phyloP scores from a whole-genome alignment of 345 rosid species.

The Toxicodendron radicans region DNA sequence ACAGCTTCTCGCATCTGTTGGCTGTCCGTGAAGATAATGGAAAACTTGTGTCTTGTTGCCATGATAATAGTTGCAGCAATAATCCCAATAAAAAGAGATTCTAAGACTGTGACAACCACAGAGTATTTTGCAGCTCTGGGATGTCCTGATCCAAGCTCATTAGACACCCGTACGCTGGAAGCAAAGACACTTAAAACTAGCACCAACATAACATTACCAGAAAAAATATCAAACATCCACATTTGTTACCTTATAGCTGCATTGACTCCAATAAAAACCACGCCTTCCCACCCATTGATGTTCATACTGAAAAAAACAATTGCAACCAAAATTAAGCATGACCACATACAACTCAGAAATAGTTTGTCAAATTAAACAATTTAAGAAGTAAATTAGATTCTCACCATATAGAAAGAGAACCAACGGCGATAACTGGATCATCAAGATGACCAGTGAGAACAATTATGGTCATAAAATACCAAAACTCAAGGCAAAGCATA shows the following conservation, averaged over 20 bases:
- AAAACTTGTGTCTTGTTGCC: slow-evolving; percentile 53
- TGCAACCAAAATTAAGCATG: neutral
- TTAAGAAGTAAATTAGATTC: neutral
- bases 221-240: neutral
- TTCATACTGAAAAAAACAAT: slow-evolving; percentile 68
- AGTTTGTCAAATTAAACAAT: no score
- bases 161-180: slow-evolving; percentile 75
- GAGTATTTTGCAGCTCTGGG: slow-evolving; percentile 90
- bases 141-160: slow-evolving; percentile 88
- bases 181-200: neutral
- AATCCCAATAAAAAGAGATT: slow-evolving; percentile 73
- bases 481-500: slow-evolving; percentile 95
- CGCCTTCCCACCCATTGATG: slow-evolving; percentile 98
- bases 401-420: slow-evolving; percentile 92
- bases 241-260: slow-evolving; percentile 76
- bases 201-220: neutral
- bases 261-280: slow-evolving; percentile 87
- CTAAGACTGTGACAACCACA: slow-evolving; percentile 47
- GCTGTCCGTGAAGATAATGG: slow-evolving; percentile 70
- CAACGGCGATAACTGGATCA: slow-evolving; percentile 81
- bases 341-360: neutral
- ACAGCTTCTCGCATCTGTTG: slow-evolving; percentile 57
- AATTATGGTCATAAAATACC: slow-evolving; percentile 94
- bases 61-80: slow-evolving; percentile 48
- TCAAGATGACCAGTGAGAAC: slow-evolving; percentile 94